Conservation (phyloP, 176 grass and related monocot genomes). For the Carex pumila region DNA sequence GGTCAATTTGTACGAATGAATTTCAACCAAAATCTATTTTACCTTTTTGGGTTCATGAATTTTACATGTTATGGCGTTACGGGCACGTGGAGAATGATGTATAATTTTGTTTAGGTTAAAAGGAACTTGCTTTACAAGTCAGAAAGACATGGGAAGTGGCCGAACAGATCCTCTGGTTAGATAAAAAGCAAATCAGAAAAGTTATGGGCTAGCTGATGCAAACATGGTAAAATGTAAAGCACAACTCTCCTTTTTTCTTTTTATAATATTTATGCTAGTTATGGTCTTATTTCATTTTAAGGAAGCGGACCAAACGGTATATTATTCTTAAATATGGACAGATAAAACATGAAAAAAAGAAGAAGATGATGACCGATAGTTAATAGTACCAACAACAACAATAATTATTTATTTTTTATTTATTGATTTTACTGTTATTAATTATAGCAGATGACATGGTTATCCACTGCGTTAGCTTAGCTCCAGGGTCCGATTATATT, state of each 20-base stretch:
- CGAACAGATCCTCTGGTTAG: background rate
- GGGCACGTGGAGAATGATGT: conserved; percentile 4
- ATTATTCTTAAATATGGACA: background rate
- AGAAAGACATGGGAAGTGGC: background rate
- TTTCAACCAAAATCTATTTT: background rate
- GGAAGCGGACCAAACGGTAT: background rate
- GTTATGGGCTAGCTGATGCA: background rate
- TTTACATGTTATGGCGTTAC: background rate
- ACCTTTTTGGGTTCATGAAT: background rate
- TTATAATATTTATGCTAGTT: background rate
- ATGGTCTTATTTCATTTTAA: background rate
- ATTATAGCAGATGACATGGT: background rate
- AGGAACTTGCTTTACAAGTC: conserved; percentile 6
- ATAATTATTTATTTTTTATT: no score
- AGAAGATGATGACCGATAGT: background rate
- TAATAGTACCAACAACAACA: background rate
- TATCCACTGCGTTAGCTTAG: background rate
- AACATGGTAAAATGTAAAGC: background rate
- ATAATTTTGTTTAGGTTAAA: background rate
- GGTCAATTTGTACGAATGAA: background rate
- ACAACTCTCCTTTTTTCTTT: background rate
- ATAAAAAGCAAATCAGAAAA: background rate
- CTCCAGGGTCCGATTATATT: background rate
- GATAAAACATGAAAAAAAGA: background rate
- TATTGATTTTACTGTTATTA: background rate